These are phyloP conservation scores for Tricholoma bakamatsutake DNA, from an alignment of 768 basidiomycete species.

Conservation along the genomic window DNA sequence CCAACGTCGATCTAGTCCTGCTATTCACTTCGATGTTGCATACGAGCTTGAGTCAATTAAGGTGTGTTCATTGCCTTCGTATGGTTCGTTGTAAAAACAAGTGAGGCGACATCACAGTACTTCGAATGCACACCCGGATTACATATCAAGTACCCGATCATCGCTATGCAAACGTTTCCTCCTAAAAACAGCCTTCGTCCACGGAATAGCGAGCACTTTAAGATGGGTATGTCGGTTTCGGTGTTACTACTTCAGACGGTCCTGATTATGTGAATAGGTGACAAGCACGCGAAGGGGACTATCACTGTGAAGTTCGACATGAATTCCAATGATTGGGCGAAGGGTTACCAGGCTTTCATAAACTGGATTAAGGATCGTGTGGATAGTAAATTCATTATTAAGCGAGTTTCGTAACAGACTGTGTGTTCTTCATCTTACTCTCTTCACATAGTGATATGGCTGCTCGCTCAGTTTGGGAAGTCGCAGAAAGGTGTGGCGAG, in stretches of 20 bases:
- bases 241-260: background rate
- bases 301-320: slow-evolving; percentile 17
- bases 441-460: slow-evolving; percentile 2
- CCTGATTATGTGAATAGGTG: slow-evolving; percentile 4
- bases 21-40: background rate
- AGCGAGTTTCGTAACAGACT: slow-evolving; percentile 1
- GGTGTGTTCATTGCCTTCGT: slow-evolving; percentile 1
- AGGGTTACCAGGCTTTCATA: slow-evolving; percentile 1
- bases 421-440: background rate
- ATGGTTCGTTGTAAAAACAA: background rate
- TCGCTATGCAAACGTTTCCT: background rate
- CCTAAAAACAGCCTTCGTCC: too few species aligned
- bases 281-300: slow-evolving; percentile 8
- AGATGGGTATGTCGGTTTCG: background rate
- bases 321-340: background rate
- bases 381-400: background rate
- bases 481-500: background rate
- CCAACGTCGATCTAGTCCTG: background rate
- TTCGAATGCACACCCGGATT: background rate
- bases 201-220: background rate
- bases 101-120: background rate
- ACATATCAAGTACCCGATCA: background rate
- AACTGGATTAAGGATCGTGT: slow-evolving; percentile 7
- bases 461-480: slow-evolving; percentile 5
- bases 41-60: background rate